Base-by-base conservation (phyloP, 2,329 filamentous ascomycete genomes). In the Cercospora zeae-maydis region DNA sequence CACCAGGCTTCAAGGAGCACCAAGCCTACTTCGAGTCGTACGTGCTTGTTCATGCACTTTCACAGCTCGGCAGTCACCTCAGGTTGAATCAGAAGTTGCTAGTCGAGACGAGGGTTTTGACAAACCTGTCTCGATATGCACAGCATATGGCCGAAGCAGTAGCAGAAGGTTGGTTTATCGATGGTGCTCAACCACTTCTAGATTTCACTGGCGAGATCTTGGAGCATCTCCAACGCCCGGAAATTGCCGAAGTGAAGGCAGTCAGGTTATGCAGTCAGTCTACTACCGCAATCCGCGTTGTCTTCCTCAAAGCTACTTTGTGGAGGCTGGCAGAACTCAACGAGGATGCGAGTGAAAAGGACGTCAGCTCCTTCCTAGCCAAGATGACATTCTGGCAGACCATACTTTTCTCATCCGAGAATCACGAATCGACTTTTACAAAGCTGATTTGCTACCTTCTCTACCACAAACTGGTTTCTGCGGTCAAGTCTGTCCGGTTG, bases 361-460 rank as follows among this genome's bases (percentile, higher is more conserved):
- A 91, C 53, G 86, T 87, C 0, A 83, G 89, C 27, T 80, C 83
- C 0, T 92, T 96, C 62, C 85, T 99, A 76, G 84, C 91, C 63
- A 93, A 92, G 73, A 86, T 99, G 70, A 86, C 91, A 0, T 98
- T 97, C 75, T 99, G 95, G 95, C 95, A 98, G 75, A 92, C 91
- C 19, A 90, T 96, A 16, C 86, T 99, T 14, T 80, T 99, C 14
- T 88, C 88, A 1, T 86, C 88, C 3, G 86, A 95, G 14, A 89
- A 90, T 2, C 82, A 85, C 6, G 92, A 96, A 49, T 86, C 90
- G n/a, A 88, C 91, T 9, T 90, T 91, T 72, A 84, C 97, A 71
- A 89, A 89, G 66, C 82, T 97, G 34, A 85, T 98, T 45, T 97
- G 92, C 82, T 98, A 96, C 72, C 86, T 97, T 64, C 85, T 99